Conservation (phyloP, 2,329 filamentous ascomycete genomes). For the Tolypocladium guangdongense region DNA sequence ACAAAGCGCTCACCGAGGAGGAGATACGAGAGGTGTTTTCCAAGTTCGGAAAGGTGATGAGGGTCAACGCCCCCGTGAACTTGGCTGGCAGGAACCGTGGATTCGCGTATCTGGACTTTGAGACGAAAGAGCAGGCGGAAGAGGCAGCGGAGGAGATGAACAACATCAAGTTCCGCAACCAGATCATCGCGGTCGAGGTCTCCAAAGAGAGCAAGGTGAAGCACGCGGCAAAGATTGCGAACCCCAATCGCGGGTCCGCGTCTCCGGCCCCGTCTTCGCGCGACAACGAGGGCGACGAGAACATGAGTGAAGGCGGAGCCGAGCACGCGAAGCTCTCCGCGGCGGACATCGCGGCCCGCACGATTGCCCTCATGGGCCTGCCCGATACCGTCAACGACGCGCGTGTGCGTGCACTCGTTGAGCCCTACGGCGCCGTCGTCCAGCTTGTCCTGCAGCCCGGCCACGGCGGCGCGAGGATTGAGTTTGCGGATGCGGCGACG, state of each 20-base stretch:
- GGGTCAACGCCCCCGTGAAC: constrained; percentile 59
- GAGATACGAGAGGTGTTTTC: constrained; percentile 63
- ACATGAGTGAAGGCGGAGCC: constrained; percentile 21
- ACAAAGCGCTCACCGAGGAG: constrained; percentile 48
- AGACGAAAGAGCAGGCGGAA: constrained; percentile 56
- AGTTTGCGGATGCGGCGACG: constrained; percentile 59
- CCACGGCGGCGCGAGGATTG: constrained; percentile 76
- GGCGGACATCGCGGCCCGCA: constrained; percentile 50
- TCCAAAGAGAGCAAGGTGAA: constrained; percentile 47
- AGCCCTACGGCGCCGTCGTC: constrained; percentile 57
- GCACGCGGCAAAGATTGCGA: constrained; percentile 35
- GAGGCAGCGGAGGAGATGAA: constrained; percentile 58
- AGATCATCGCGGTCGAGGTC: constrained; percentile 56
- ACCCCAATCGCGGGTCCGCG: constrained; percentile 18
- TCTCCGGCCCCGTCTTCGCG: constrained; percentile 24
- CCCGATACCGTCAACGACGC: constrained; percentile 89
- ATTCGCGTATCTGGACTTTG: constrained; percentile 70
- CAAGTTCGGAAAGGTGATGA: constrained; percentile 65
- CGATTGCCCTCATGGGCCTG: constrained; percentile 71
- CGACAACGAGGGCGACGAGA: constrained; percentile 26
- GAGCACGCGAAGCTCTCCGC: constrained; percentile 25
- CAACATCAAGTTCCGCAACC: constrained; percentile 56
- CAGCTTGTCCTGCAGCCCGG: constrained; percentile 73
- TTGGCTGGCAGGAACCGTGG: constrained; percentile 61
- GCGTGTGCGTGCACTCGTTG: constrained; percentile 63